These are phyloP conservation scores for Piloderma croceum DNA, from an alignment of 768 basidiomycete species.

Conservation along the genomic window DNA sequence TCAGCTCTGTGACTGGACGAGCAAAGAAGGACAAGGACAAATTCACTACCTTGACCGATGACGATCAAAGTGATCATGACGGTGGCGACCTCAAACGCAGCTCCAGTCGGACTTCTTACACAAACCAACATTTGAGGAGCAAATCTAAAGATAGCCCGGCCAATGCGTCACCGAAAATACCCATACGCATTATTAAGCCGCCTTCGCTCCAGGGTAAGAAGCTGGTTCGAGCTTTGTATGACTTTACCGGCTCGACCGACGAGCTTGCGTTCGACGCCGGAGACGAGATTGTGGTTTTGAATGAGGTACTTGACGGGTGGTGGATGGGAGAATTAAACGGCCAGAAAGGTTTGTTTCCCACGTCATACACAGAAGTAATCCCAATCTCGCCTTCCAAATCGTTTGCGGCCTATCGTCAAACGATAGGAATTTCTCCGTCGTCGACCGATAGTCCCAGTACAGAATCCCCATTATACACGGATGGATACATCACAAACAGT, in stretches of 20 bases:
- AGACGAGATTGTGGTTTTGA: constrained; percentile 68
- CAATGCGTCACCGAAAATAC: constrained; percentile 10
- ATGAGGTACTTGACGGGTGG: constrained; percentile 85
- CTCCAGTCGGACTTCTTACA: background rate
- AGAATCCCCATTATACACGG: too few species aligned
- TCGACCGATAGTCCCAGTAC: constrained; percentile 10
- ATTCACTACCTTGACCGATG: constrained; percentile 51
- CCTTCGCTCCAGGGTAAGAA: constrained; percentile 11
- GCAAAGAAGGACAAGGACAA: constrained; percentile 55
- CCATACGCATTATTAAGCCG: constrained; percentile 2
- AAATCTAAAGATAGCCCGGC: constrained; percentile 20
- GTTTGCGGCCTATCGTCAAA: constrained; percentile 18
- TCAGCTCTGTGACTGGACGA: constrained; percentile 53
- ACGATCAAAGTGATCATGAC: constrained; percentile 26
- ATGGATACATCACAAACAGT: constrained; percentile 28
- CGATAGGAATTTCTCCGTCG: constrained; percentile 12
- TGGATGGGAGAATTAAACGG: constrained; percentile 80
- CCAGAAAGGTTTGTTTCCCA: constrained; percentile 75
- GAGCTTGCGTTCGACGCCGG: constrained; percentile 74
- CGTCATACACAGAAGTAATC: constrained; percentile 57
- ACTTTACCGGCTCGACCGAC: constrained; percentile 70
- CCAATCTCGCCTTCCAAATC: constrained; percentile 32
- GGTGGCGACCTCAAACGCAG: constrained; percentile 19
- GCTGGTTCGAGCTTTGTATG: constrained; percentile 64
- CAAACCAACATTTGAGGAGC: constrained; percentile 8